Conservation (phyloP, 495 filamentous ascomycete genomes). For the Hypoxylon trugodes region DNA sequence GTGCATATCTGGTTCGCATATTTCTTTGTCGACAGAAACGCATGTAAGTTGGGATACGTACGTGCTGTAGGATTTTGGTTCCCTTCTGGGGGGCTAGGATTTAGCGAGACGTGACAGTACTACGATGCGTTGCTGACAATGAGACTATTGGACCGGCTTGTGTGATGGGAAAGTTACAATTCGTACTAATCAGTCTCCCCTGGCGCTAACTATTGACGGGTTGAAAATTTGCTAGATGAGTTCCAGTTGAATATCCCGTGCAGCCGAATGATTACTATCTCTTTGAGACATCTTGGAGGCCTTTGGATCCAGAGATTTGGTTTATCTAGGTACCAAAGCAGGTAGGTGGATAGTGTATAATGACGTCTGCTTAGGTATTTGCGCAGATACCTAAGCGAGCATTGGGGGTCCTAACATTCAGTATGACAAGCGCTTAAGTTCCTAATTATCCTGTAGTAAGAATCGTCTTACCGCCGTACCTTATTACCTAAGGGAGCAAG, state of each 20-base stretch:
- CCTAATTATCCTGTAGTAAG: too few relatives aligned
- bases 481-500: too few relatives aligned
- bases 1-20: background rate
- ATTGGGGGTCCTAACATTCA: too few relatives aligned
- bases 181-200: constrained; percentile 21
- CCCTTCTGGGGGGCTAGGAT: background rate
- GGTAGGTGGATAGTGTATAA: too few relatives aligned
- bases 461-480: background rate
- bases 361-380: background rate
- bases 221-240: background rate
- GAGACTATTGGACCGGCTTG: constrained; percentile 30
- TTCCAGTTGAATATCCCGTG: background rate
- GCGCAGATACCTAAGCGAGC: too few relatives aligned
- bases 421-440: too few relatives aligned
- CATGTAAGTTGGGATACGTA: background rate
- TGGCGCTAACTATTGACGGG: constrained; percentile 30
- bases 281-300: constrained; percentile 1
- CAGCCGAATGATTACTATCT: constrained; percentile 6
- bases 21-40: background rate
- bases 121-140: constrained; percentile 17
- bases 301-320: background rate
- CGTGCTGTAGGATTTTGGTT: background rate
- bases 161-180: constrained; percentile 23
- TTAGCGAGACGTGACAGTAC: constrained; percentile 22
- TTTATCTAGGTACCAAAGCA: too few relatives aligned